A percentile compares a stretch with the other conserved stretches of the same genome.
Conservation (phyloP, 495 filamentous ascomycete genomes). For the Lasiosphaeria hispida region DNA sequence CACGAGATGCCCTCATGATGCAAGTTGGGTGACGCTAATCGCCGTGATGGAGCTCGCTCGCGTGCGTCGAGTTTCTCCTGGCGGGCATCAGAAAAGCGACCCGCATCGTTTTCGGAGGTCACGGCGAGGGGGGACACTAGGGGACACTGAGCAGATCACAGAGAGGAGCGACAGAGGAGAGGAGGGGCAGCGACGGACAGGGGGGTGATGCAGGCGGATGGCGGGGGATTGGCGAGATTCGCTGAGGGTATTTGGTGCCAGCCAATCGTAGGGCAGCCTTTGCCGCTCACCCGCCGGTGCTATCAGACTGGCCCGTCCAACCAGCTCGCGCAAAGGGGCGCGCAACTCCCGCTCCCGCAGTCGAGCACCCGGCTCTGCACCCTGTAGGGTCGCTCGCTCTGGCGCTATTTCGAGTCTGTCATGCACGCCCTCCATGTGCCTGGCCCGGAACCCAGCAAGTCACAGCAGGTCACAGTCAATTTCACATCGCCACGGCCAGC, state of each 20-base stretch:
- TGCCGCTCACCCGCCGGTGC: slow-evolving; percentile 26
- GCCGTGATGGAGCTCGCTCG: slow-evolving; percentile 1
- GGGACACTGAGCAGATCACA: too few relatives aligned
- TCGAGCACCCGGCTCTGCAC: slow-evolving; percentile 4
- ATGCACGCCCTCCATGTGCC: slow-evolving; percentile 37
- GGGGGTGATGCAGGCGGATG: slow-evolving; percentile 21
- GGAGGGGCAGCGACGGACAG: slow-evolving; percentile 16
- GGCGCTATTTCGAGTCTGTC: slow-evolving; percentile 33
- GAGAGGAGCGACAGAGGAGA: slow-evolving; percentile 10
- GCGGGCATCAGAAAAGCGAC: not conserved
- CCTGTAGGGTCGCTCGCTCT: slow-evolving; percentile 10
- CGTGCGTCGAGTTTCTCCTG: slow-evolving; percentile 2
- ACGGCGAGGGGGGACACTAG: too few relatives aligned
- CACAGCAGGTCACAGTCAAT: slow-evolving; percentile 39
- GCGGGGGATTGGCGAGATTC: slow-evolving; percentile 19
- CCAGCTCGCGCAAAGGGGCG: slow-evolving; percentile 16
- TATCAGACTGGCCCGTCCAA: slow-evolving; percentile 21
- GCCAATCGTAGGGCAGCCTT: slow-evolving; percentile 24
- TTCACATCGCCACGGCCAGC: slow-evolving; percentile 25
- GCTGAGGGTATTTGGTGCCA: slow-evolving; percentile 9
- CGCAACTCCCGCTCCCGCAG: slow-evolving; percentile 12
- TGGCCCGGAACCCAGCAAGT: slow-evolving; percentile 34
- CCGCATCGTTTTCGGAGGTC: too few relatives aligned
- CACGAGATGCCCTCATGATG: slow-evolving; percentile 11
- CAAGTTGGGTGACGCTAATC: slow-evolving; percentile 9